Conservation (phyloP, 208 protist species). For the Wallacemonas sp. region DNA sequence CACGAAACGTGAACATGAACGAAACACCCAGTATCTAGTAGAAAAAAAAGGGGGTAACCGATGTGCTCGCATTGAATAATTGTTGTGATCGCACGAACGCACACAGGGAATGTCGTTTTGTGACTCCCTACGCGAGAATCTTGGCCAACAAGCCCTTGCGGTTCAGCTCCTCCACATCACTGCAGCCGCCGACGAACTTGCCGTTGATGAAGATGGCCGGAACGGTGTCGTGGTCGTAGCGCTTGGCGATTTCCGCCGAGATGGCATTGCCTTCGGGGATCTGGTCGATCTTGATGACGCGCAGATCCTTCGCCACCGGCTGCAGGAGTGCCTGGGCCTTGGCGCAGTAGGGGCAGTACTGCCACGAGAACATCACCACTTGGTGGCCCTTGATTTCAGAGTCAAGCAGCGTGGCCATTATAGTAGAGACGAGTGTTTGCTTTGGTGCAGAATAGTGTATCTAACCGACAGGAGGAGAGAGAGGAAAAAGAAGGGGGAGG, state of each 20-base stretch:
- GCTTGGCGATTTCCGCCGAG: slow-evolving; percentile 27
- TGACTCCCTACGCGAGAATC: slow-evolving; percentile 25
- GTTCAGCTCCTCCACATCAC: slow-evolving; percentile 40
- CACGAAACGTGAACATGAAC: too few species aligned
- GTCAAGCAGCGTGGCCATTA: slow-evolving; percentile 2
- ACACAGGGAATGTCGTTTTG: too few species aligned
- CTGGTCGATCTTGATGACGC: slow-evolving; percentile 35
- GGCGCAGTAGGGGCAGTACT: slow-evolving; percentile 41
- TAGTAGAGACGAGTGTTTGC: neutral
- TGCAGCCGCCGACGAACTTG: slow-evolving; percentile 52
- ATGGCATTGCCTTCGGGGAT: slow-evolving; percentile 36
- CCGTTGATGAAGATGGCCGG: slow-evolving; percentile 60
- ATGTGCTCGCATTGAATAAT: too few species aligned
- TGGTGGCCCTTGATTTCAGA: slow-evolving; percentile 19
- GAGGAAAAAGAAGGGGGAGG: neutral
- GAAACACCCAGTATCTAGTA: too few species aligned
- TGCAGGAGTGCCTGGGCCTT: slow-evolving; percentile 31
- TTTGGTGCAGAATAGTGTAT: neutral
- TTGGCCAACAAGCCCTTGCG: slow-evolving; percentile 24
- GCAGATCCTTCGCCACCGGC: slow-evolving; percentile 27
- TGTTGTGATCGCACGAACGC: too few species aligned
- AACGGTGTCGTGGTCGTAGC: slow-evolving; percentile 48
- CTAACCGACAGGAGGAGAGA: neutral
- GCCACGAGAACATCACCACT: slow-evolving; percentile 49
- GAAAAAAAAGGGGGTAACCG: too few species aligned